These are phyloP conservation scores for Podospora pseudopauciseta DNA, from an alignment of 495 filamentous ascomycete genomes.

Conservation along the genomic window DNA sequence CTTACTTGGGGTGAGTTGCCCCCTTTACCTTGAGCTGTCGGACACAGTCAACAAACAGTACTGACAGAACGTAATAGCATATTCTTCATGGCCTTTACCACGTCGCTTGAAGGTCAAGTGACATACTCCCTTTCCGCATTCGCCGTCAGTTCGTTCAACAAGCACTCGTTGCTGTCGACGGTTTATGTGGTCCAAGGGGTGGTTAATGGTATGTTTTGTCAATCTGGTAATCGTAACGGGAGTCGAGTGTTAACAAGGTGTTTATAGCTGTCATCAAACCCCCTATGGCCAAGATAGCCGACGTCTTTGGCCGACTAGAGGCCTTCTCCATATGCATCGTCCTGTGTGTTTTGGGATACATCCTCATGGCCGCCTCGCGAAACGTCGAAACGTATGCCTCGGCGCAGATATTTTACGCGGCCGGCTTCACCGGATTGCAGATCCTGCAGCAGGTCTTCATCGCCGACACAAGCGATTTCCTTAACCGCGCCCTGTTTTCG, in stretches of 20 bases:
- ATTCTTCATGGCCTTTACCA: slow-evolving; percentile 45
- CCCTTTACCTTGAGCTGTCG: not conserved
- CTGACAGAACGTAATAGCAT: slow-evolving; percentile 19
- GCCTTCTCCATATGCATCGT: slow-evolving; percentile 36
- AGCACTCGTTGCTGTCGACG: slow-evolving; percentile 56
- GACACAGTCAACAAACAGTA: not conserved
- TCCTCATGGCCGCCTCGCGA: slow-evolving; percentile 36
- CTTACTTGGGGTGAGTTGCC: slow-evolving; percentile 40
- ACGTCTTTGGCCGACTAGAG: slow-evolving; percentile 43
- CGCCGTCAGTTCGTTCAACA: slow-evolving; percentile 52
- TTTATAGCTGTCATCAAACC: slow-evolving; percentile 40
- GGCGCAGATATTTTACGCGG: slow-evolving; percentile 49
- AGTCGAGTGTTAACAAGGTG: not conserved
- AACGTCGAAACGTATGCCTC: slow-evolving; percentile 43
- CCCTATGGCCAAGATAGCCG: slow-evolving; percentile 43
- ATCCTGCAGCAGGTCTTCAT: slow-evolving; percentile 60
- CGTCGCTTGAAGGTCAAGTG: slow-evolving; percentile 46
- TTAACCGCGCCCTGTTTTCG: slow-evolving; percentile 58
- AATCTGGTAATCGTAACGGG: not conserved
- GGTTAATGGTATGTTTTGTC: slow-evolving; percentile 38
- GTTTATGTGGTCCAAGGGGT: slow-evolving; percentile 54
- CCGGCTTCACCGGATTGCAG: slow-evolving; percentile 50
- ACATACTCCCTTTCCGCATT: slow-evolving; percentile 44
- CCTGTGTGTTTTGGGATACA: slow-evolving; percentile 39
- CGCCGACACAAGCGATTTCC: slow-evolving; percentile 61